Percentiles rank a stretch among this genome's conserved stretches.
phyloP scores from a whole-genome alignment of 352 stramenopile species.

The Phytopythium helicoides region DNA sequence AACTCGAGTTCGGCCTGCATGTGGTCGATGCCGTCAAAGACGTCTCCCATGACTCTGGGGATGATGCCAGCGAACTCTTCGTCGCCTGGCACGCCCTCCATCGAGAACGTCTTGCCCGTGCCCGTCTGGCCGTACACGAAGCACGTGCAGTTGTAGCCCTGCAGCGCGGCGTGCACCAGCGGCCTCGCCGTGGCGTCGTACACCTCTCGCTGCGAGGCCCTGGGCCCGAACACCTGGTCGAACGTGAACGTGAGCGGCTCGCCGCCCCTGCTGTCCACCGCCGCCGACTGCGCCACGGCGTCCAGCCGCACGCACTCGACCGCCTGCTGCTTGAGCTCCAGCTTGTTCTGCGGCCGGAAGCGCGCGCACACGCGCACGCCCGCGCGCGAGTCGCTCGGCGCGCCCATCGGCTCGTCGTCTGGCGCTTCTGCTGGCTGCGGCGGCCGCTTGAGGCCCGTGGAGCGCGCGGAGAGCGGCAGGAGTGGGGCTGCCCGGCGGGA shows the following conservation, averaged over 20 bases:
- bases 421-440: neutral
- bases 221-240: conserved; percentile 61
- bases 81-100: conserved; percentile 72
- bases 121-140: conserved; percentile 93
- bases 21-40: conserved; percentile 66
- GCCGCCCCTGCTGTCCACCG: conserved; percentile 2
- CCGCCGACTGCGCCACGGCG: conserved; percentile 13
- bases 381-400: conserved; percentile 20
- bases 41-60: conserved; percentile 66
- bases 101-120: conserved; percentile 93
- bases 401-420: conserved; percentile 9
- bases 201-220: conserved; percentile 48
- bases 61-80: conserved; percentile 71
- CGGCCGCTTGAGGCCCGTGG: too few species aligned
- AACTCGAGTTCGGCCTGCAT: conserved; percentile 87
- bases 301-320: conserved; percentile 58
- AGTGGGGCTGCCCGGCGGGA: too few species aligned
- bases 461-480: too few species aligned
- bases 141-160: conserved; percentile 90
- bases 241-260: conserved; percentile 70
- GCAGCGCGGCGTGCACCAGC: conserved; percentile 52
- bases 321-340: conserved; percentile 66
- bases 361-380: conserved; percentile 69
- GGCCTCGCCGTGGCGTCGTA: conserved; percentile 65
- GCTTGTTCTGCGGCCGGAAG: conserved; percentile 77